Percentiles rank a stretch among this genome's conserved stretches.
Evolutionary conservation across 2,329 filamentous ascomycete species (phyloP).

Genomic region (Plenodomus lindquistii): DNA sequence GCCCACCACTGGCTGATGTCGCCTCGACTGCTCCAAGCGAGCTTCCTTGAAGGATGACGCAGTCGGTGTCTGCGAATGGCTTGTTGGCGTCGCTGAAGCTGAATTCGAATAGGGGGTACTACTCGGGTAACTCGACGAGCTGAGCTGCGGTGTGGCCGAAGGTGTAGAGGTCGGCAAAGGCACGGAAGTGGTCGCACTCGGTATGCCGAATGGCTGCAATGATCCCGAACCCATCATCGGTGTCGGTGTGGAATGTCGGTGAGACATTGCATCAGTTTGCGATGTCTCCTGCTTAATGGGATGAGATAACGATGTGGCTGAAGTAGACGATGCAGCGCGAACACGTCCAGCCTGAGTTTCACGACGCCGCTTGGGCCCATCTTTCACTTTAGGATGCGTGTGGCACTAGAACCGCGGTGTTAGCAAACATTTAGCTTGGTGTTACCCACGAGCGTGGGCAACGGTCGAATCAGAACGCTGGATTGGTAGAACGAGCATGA

Average conservation of each 20-base stretch:
- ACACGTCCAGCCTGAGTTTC: slow-evolving; percentile 45
- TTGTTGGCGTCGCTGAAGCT: slow-evolving; percentile 26
- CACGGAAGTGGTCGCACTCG: slow-evolving; percentile 15
- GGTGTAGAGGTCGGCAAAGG: slow-evolving; percentile 26
- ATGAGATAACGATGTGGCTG: slow-evolving; percentile 39
- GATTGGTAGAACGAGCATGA: slow-evolving; percentile 5
- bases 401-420: slow-evolving; percentile 41
- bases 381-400: slow-evolving; percentile 50
- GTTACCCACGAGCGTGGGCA: slow-evolving; percentile 2
- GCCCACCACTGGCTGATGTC: slow-evolving; percentile 32
- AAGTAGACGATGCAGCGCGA: slow-evolving; percentile 42
- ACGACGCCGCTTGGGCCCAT: slow-evolving; percentile 48
- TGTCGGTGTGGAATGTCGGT: slow-evolving; percentile 39
- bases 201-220: slow-evolving; percentile 29
- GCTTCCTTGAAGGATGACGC: slow-evolving; percentile 18
- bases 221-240: slow-evolving; percentile 28
- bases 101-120: slow-evolving; percentile 32
- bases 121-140: slow-evolving; percentile 20
- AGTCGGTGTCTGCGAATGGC: slow-evolving; percentile 25
- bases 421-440: slow-evolving; percentile 24
- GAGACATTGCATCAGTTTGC: slow-evolving; percentile 22
- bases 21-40: slow-evolving; percentile 9
- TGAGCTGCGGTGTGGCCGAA: slow-evolving; percentile 21
- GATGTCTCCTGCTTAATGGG: slow-evolving; percentile 35
- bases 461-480: slow-evolving; percentile 4